Conservation (phyloP, 352 stramenopile genomes). For the Pelagophyceae sp. region DNA sequence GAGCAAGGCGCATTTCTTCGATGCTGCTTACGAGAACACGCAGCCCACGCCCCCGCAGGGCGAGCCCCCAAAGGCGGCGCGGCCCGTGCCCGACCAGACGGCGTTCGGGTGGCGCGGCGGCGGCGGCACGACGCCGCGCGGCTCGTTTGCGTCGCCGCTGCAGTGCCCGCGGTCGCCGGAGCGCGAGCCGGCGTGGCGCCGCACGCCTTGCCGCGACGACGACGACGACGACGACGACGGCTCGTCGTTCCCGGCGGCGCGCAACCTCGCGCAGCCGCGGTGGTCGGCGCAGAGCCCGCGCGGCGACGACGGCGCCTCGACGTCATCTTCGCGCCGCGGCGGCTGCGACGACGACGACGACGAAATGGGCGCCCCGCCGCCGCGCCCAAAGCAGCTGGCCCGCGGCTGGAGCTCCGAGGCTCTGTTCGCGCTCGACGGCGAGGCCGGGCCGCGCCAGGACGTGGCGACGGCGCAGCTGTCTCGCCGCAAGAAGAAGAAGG, state of each 20-base stretch:
- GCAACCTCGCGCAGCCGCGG: not conserved
- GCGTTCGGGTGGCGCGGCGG: not conserved
- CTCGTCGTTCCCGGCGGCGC: not conserved
- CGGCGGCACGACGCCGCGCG: not conserved
- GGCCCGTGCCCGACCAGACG: slow-evolving; percentile 14
- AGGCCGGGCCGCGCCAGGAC: not conserved
- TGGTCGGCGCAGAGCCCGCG: not conserved
- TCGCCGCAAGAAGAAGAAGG: not conserved
- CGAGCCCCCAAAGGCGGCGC: not conserved
- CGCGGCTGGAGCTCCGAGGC: not conserved
- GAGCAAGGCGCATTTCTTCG: not conserved
- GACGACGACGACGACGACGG: not conserved
- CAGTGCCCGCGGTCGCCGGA: not conserved
- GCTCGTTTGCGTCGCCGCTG: not conserved
- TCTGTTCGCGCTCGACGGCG: not conserved
- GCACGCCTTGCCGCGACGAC: not conserved
- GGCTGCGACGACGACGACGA: not conserved
- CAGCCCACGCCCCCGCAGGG: not conserved
- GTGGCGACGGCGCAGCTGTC: not conserved
- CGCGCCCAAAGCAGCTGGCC: not conserved
- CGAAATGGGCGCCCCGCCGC: not conserved
- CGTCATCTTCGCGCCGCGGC: not conserved
- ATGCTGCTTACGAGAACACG: not conserved
- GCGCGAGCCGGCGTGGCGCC: slow-evolving; percentile 11
- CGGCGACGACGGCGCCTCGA: not conserved